These are phyloP conservation scores for Oryza meridionalis DNA, from an alignment of 176 grass and related monocot species.

Conservation along the genomic window DNA sequence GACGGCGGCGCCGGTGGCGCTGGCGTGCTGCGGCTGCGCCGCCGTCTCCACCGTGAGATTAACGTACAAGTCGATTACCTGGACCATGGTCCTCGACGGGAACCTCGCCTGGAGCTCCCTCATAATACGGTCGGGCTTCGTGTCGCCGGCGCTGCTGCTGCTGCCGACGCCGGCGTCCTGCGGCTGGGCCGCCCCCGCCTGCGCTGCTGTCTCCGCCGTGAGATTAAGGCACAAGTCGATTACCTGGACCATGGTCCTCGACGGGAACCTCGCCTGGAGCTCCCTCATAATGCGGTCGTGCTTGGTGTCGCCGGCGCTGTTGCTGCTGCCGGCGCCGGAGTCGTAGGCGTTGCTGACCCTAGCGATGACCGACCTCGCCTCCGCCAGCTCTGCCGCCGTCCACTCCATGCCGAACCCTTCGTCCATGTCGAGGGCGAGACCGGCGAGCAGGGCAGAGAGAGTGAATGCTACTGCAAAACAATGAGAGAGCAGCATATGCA, in stretches of 20 bases:
- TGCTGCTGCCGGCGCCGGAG: too few relatives aligned
- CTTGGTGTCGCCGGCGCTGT: not conserved
- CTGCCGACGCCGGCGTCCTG: not conserved
- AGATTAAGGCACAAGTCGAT: conserved; percentile 35
- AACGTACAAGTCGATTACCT: conserved; percentile 42
- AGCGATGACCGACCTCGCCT: not conserved
- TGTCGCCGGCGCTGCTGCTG: not conserved
- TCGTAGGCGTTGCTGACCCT: not conserved
- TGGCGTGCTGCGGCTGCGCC: not conserved
- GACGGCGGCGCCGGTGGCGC: too few relatives aligned
- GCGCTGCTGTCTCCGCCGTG: not conserved
- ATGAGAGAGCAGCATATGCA: not conserved
- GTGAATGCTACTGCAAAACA: not conserved
- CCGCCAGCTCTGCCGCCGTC: not conserved
- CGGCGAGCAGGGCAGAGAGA: not conserved
- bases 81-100: conserved; percentile 17
- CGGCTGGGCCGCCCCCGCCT: not conserved
- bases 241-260: conserved; percentile 34
- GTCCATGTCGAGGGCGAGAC: not conserved
- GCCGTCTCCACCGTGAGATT: not conserved
- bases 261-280: conserved; percentile 18
- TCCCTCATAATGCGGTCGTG: not conserved
- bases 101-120: not conserved
- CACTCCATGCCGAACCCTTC: not conserved
- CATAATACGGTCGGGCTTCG: not conserved